phyloP scores from a whole-genome alignment of 2,329 filamentous ascomycete genomes.

The Fusarium newnesense region DNA sequence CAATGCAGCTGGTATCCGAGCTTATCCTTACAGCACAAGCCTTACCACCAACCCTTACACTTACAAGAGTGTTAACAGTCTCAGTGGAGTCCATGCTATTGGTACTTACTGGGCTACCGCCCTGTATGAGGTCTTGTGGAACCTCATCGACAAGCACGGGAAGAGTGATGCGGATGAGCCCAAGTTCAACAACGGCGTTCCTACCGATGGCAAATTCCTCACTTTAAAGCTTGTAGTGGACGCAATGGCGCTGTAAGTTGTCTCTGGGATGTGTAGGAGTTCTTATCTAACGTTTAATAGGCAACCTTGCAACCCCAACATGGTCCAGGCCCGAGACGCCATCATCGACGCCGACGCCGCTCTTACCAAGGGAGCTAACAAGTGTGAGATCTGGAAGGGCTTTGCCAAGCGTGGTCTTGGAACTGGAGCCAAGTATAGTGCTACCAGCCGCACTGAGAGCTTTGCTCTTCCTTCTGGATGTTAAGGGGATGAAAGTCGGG shows the following conservation, averaged over 20 bases:
- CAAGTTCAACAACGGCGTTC: constrained; percentile 56
- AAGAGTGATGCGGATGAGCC: constrained; percentile 58
- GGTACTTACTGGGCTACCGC: constrained; percentile 54
- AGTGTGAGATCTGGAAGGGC: constrained; percentile 63
- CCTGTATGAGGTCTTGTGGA: constrained; percentile 68
- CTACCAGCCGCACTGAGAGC: constrained; percentile 46
- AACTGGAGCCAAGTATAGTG: constrained; percentile 46
- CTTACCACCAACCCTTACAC: constrained; percentile 60
- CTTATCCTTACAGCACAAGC: constrained; percentile 62
- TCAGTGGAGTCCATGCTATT: constrained; percentile 56
- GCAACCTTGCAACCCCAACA: constrained; percentile 66
- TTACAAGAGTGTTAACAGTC: constrained; percentile 56
- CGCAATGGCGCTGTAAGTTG: constrained; percentile 56
- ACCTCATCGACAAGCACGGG: constrained; percentile 65
- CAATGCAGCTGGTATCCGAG: constrained; percentile 57
- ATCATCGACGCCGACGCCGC: constrained; percentile 65
- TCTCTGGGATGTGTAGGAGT: too few species aligned
- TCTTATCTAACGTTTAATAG: constrained; percentile 8
- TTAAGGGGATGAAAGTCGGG: not conserved
- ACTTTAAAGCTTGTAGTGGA: constrained; percentile 63
- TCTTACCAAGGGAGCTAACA: constrained; percentile 62
- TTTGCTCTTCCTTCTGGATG: constrained; percentile 44
- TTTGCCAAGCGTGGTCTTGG: constrained; percentile 69
- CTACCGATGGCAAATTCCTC: constrained; percentile 63
- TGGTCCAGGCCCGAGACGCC: constrained; percentile 63